phyloP scores from a whole-genome alignment of 768 basidiomycete species.

The Xerocomellus amylosporus region DNA sequence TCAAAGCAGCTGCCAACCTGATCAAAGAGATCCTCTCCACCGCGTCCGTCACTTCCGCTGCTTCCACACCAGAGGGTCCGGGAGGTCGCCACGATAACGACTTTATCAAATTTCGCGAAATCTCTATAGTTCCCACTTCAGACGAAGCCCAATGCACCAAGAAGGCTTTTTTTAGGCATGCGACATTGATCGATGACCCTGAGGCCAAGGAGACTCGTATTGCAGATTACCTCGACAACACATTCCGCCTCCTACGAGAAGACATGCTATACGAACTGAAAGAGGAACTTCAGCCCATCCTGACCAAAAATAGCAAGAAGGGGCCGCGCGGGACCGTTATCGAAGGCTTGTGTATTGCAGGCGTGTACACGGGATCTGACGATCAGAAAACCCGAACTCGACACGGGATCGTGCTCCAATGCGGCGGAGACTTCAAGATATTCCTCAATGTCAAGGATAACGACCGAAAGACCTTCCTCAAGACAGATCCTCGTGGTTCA shows the following conservation, averaged over 20 bases:
- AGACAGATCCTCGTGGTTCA: slow-evolving; percentile 33
- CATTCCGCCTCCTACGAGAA: slow-evolving; percentile 62
- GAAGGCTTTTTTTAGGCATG: slow-evolving; percentile 48
- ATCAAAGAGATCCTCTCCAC: slow-evolving; percentile 41
- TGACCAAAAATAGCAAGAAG: slow-evolving; percentile 38
- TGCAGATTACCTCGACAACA: slow-evolving; percentile 58
- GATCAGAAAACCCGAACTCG: slow-evolving; percentile 31
- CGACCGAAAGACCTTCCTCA: slow-evolving; percentile 38
- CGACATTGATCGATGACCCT: slow-evolving; percentile 43
- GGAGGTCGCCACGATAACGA: slow-evolving; percentile 75
- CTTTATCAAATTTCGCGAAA: slow-evolving; percentile 54
- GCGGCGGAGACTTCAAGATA: slow-evolving; percentile 36
- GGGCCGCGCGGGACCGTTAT: slow-evolving; percentile 38
- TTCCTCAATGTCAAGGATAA: slow-evolving; percentile 33
- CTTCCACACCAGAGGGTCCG: slow-evolving; percentile 33
- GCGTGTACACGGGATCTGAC: slow-evolving; percentile 33
- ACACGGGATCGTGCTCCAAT: slow-evolving; percentile 43
- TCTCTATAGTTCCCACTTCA: slow-evolving; percentile 62
- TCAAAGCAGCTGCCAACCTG: slow-evolving; percentile 34
- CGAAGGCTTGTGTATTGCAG: slow-evolving; percentile 37
- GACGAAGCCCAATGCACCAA: slow-evolving; percentile 50
- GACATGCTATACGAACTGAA: slow-evolving; percentile 58
- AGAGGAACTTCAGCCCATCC: slow-evolving; percentile 50
- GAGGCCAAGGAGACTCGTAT: slow-evolving; percentile 36
- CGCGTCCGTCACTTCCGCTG: slow-evolving; percentile 16